These are phyloP conservation scores for Phytophthora podocarpi DNA, from an alignment of 352 stramenopile species.

Conservation along the genomic window DNA sequence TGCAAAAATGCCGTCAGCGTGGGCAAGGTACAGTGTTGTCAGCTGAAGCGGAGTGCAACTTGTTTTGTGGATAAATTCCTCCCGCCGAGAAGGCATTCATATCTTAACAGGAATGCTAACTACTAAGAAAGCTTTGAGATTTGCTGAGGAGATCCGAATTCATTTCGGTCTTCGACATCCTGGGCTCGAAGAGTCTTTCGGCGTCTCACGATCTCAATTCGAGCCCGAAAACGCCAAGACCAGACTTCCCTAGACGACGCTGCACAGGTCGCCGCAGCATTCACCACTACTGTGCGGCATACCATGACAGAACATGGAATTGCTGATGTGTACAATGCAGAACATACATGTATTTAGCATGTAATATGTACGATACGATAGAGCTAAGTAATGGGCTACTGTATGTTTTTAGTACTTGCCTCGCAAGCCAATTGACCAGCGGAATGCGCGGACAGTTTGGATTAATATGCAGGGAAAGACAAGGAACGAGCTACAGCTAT, in stretches of 20 bases:
- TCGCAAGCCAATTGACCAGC: not conserved
- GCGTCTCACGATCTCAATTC: slow-evolving; percentile 1
- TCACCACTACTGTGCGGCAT: not conserved
- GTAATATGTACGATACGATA: no score
- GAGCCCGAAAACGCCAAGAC: not conserved
- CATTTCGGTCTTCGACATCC: not conserved
- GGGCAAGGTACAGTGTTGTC: not conserved
- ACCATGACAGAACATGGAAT: slow-evolving; percentile 6
- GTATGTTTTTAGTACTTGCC: slow-evolving; percentile 26
- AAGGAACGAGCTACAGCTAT: slow-evolving; percentile 17
- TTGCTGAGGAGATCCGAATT: not conserved
- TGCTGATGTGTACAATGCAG: slow-evolving; percentile 10
- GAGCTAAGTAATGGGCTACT: no score
- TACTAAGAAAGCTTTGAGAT: slow-evolving; percentile 1
- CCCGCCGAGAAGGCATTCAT: not conserved
- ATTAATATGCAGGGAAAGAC: slow-evolving; percentile 9
- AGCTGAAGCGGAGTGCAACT: not conserved
- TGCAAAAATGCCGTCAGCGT: not conserved
- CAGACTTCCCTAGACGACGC: slow-evolving; percentile 11
- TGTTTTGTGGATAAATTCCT: slow-evolving; percentile 10
- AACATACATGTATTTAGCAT: slow-evolving; percentile 26
- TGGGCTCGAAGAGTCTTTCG: not conserved
- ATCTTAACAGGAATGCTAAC: slow-evolving; percentile 5
- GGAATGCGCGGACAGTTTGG: slow-evolving; percentile 10
- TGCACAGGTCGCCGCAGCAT: not conserved